Evolutionary conservation across 371 early-diverging fungal species (phyloP).

Genomic region (Capillidium heterosporum): DNA sequence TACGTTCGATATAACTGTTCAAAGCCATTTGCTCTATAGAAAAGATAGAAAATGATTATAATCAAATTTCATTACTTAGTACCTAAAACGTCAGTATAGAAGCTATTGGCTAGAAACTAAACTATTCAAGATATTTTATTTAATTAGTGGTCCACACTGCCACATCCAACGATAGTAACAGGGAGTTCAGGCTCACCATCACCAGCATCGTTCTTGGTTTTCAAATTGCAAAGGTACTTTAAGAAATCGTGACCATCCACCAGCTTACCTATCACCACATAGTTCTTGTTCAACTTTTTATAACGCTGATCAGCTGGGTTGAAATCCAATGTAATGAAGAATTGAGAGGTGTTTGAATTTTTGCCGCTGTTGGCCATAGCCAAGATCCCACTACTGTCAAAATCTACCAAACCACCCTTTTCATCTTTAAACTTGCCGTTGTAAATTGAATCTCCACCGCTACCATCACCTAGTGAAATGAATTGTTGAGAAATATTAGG

Average conservation of each 20-base stretch:
- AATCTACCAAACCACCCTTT: conserved; percentile 30
- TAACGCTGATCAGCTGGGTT: conserved; percentile 5
- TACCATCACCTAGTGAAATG: conserved; percentile 32
- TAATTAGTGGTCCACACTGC: no score
- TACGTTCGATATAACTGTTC: background rate
- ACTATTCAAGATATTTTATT: no score
- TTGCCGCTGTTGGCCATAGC: conserved; percentile 79
- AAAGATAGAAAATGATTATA: no score
- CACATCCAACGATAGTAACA: no score
- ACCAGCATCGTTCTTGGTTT: no score
- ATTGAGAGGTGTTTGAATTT: conserved; percentile 67
- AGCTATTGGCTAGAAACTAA: no score
- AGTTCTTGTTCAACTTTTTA: conserved; percentile 93
- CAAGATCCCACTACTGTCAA: conserved; percentile 26
- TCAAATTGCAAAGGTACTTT: background rate
- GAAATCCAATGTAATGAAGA: conserved; percentile 10
- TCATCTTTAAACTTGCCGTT: conserved; percentile 51
- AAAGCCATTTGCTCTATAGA: background rate
- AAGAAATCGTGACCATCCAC: background rate
- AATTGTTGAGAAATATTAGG: background rate
- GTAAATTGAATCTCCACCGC: conserved; percentile 53
- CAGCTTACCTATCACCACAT: conserved; percentile 95
- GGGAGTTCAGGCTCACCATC: no score
- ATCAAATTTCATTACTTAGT: no score
- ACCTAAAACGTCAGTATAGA: no score